Evolutionary conservation across 2,329 filamentous ascomycete species (phyloP).

Genomic region (Calonectria pseudoreteaudii): DNA sequence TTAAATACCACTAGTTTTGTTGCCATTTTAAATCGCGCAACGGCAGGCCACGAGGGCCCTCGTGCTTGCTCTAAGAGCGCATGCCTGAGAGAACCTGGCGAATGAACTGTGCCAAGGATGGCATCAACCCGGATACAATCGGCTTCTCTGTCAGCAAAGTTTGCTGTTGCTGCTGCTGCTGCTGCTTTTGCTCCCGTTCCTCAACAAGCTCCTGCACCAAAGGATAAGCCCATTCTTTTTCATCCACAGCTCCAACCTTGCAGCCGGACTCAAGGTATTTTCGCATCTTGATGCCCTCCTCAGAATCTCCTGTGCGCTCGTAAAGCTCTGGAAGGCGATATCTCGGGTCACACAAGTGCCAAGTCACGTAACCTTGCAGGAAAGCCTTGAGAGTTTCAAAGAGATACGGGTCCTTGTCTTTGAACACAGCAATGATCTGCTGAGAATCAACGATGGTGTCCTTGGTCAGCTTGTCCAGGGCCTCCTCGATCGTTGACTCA

Average conservation of each 20-base stretch:
- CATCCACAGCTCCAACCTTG: not conserved
- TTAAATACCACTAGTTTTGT: too few species aligned
- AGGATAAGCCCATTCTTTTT: not conserved
- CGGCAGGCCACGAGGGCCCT: too few species aligned
- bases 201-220: too few species aligned
- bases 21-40: too few species aligned
- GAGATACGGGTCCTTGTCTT: not conserved
- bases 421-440: not conserved
- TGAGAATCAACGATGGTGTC: not conserved
- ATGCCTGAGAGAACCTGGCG: too few species aligned
- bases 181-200: too few species aligned
- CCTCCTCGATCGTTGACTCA: not conserved
- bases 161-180: too few species aligned
- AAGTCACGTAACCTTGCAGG: not conserved
- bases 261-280: not conserved
- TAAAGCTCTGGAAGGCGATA: not conserved
- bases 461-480: not conserved
- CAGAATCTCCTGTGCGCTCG: not conserved
- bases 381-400: not conserved
- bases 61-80: too few species aligned
- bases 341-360: not conserved
- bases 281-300: not conserved
- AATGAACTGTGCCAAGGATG: too few species aligned
- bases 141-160: not conserved
- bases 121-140: too few species aligned